Conservation (phyloP, 352 stramenopile genomes). For the Phytopythium oedochilum region DNA sequence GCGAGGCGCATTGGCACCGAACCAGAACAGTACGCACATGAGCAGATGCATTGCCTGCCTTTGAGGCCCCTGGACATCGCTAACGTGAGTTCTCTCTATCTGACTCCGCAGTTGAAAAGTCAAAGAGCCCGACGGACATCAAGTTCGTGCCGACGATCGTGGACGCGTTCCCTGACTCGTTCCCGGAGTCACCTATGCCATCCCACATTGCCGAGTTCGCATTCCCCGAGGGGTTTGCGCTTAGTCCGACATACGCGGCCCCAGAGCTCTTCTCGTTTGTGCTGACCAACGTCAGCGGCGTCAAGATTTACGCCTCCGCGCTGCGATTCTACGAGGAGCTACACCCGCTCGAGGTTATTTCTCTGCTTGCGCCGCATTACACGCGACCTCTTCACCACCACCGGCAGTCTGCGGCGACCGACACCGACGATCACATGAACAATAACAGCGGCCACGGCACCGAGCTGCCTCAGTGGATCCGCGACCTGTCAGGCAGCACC, state of each 20-base stretch:
- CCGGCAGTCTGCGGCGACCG: conserved; percentile 7
- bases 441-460: conserved; percentile 43
- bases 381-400: conserved; percentile 27
- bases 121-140: conserved; percentile 63
- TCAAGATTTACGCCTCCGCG: conserved; percentile 78
- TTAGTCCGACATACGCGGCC: conserved; percentile 48
- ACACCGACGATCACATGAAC: conserved; percentile 12
- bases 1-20: conserved; percentile 42
- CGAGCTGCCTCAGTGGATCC: conserved; percentile 68
- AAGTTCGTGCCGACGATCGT: conserved; percentile 61
- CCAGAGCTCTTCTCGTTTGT: conserved; percentile 84
- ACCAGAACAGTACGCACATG: conserved; percentile 54
- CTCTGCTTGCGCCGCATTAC: conserved; percentile 50
- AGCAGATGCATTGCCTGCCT: not conserved
- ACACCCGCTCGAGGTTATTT: conserved; percentile 75
- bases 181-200: conserved; percentile 50
- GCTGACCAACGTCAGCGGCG: conserved; percentile 72
- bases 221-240: conserved; percentile 68
- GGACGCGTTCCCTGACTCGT: conserved; percentile 59
- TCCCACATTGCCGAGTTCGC: conserved; percentile 73
- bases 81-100: not conserved
- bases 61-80: not conserved
- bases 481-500: conserved; percentile 50
- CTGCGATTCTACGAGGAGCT: conserved; percentile 83
- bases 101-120: conserved; percentile 48